Percentiles rank a stretch among this genome's conserved stretches.
Conservation (phyloP, 2,329 filamentous ascomycete species). For the Colletotrichum trifolii region DNA sequence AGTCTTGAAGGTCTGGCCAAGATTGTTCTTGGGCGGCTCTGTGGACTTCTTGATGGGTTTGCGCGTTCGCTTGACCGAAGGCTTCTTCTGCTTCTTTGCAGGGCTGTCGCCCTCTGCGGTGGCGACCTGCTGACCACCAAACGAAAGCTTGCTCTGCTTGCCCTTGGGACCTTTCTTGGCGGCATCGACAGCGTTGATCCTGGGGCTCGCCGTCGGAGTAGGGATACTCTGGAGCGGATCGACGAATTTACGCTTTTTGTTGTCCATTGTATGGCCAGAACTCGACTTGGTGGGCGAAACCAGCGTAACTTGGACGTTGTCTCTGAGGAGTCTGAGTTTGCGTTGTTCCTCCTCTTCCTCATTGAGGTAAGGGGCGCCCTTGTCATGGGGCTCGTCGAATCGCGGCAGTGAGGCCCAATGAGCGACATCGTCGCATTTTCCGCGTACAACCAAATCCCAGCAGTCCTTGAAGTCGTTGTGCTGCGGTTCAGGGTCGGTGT, state of each 20-base stretch:
- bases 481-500: constrained; percentile 84
- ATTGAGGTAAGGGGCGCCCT: constrained; percentile 58
- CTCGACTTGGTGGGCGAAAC: constrained; percentile 39
- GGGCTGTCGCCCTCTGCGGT: constrained; percentile 38
- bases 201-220: constrained; percentile 69
- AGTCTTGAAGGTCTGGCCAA: constrained; percentile 57
- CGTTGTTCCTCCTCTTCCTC: constrained; percentile 55
- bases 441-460: constrained; percentile 91
- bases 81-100: constrained; percentile 42
- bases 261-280: constrained; percentile 47
- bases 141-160: constrained; percentile 65
- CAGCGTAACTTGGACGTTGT: constrained; percentile 56
- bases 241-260: constrained; percentile 52
- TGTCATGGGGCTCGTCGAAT: constrained; percentile 67
- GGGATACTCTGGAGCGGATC: constrained; percentile 62
- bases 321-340: constrained; percentile 49
- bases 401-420: constrained; percentile 72
- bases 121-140: constrained; percentile 44
- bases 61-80: constrained; percentile 45
- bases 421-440: constrained; percentile 89
- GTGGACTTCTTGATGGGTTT: constrained; percentile 49
- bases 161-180: constrained; percentile 52
- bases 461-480: constrained; percentile 89
- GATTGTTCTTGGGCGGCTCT: constrained; percentile 49
- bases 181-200: constrained; percentile 53